Conservation (phyloP, 306 rosid species). For the Prinsepia uniflora region DNA sequence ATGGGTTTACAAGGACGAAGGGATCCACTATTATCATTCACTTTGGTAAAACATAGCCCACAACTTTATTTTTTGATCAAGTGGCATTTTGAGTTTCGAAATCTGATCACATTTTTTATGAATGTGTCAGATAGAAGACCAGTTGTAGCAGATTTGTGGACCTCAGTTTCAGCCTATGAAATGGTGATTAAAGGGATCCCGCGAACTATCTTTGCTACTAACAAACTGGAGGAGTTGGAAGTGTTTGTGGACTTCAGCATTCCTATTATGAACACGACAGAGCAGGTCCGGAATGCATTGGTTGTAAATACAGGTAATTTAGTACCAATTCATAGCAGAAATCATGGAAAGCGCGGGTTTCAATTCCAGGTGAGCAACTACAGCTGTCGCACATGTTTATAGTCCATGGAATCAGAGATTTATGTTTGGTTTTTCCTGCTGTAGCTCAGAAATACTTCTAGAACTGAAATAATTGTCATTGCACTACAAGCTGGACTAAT, state of each 20-base stretch:
- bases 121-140: constrained; percentile 57
- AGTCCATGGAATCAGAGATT: neutral
- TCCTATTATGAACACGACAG: constrained; percentile 52
- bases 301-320: constrained; percentile 40
- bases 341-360: constrained; percentile 41
- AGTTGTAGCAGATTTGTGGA: constrained; percentile 58
- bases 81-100: constrained; percentile 1
- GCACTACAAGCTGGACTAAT: constrained; percentile 38
- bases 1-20: constrained; percentile 42
- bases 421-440: constrained; percentile 1
- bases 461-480: constrained; percentile 41
- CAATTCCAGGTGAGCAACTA: constrained; percentile 44
- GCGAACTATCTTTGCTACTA: constrained; percentile 60
- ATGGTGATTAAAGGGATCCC: constrained; percentile 48
- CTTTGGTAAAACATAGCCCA: constrained; percentile 40
- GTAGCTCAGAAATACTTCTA: constrained; percentile 45
- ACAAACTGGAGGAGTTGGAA: constrained; percentile 46
- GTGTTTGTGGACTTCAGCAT: constrained; percentile 57
- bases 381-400: neutral
- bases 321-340: constrained; percentile 31
- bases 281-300: constrained; percentile 45
- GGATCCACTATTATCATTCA: constrained; percentile 47
- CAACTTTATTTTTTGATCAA: neutral
- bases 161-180: constrained; percentile 62
- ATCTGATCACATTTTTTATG: constrained; percentile 12